Conservation (phyloP, 495 filamentous ascomycete genomes). For the Penicillium diatomitis region DNA sequence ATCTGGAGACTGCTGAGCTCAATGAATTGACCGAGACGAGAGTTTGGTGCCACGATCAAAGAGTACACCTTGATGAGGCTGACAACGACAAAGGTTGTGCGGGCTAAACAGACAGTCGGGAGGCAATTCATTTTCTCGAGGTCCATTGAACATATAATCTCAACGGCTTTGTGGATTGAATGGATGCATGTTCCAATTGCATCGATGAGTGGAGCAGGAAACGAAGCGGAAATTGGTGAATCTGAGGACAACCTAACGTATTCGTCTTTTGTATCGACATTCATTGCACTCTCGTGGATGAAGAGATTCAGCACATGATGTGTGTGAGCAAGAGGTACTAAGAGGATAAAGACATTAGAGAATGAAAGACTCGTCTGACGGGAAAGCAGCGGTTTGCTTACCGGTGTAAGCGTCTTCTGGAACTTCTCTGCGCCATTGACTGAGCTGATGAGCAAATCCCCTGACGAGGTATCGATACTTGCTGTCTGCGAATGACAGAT, state of each 20-base stretch:
- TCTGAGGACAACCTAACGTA: constrained; percentile 7
- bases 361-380: neutral
- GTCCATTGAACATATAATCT: constrained; percentile 55
- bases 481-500: constrained; percentile 59
- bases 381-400: constrained; percentile 5
- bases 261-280: constrained; percentile 53
- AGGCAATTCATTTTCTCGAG: constrained; percentile 55
- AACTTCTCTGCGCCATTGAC: constrained; percentile 52
- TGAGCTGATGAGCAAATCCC: constrained; percentile 66
- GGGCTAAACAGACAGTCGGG: constrained; percentile 69
- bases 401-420: constrained; percentile 34
- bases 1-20: constrained; percentile 64
- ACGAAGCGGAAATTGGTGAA: constrained; percentile 25
- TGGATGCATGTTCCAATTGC: constrained; percentile 63
- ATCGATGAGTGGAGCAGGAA: constrained; percentile 56
- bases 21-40: constrained; percentile 68
- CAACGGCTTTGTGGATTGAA: constrained; percentile 65
- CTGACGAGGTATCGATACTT: constrained; percentile 67
- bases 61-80: constrained; percentile 84
- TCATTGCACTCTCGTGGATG: constrained; percentile 79
- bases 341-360: constrained; percentile 3
- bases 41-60: constrained; percentile 56
- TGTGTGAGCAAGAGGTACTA: constrained; percentile 23
- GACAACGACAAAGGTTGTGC: constrained; percentile 75
- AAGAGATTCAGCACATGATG: constrained; percentile 57